Base-by-base conservation (phyloP, 306 rosid species). In the Quercus aquifolioides region DNA sequence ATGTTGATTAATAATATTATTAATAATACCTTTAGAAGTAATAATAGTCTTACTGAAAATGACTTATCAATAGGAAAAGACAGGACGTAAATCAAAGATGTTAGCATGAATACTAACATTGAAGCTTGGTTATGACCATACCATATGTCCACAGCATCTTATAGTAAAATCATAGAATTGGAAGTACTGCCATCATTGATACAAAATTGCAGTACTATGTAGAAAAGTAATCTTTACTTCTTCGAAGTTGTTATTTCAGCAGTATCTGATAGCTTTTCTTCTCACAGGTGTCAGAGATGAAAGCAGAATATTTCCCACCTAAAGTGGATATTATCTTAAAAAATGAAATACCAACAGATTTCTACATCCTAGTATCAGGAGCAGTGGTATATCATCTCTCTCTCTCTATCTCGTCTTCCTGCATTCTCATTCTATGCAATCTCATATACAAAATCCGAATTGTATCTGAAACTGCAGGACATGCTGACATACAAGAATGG, bases 281-380 rank as follows among this genome's bases (percentile, higher is more conserved):
- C 76, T 72, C 74, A 78, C 91, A 94, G 97, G 90, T 87, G 52
- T 87, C 97, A 49, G 98, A 89, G 75, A 87, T 88, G 88, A 89
- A 85, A 87, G 97, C 93, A 68, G 97, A 94, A 80, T 94, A 91
- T 79, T 94, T 88, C 75, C 94, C 94, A 35, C 91, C 98, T 13
- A 94, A 89, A 89, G 89, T 92, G 75, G 97, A 89, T 71, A 86
- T 94, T 55, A 85, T 94, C 86, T 67, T 92, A 82, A 94, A 89
- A 85, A 92, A 94, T 71, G 97, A 94, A 84, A 86, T 89, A 86
- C 91, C 97, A 58, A 87, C 88, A 74, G 88, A 90, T 85, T 89
- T 94, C 84, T 92, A 92, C 84, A 79, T 94, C 83, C 74, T 92
- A 86, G 94, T 89, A 69, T 82, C 93, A 43, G 97, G 97, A 78